A percentile compares a stretch with the other conserved stretches of the same genome.
Conservation (phyloP, 306 rosid genomes). For the Amphicarpaea edgeworthii region DNA sequence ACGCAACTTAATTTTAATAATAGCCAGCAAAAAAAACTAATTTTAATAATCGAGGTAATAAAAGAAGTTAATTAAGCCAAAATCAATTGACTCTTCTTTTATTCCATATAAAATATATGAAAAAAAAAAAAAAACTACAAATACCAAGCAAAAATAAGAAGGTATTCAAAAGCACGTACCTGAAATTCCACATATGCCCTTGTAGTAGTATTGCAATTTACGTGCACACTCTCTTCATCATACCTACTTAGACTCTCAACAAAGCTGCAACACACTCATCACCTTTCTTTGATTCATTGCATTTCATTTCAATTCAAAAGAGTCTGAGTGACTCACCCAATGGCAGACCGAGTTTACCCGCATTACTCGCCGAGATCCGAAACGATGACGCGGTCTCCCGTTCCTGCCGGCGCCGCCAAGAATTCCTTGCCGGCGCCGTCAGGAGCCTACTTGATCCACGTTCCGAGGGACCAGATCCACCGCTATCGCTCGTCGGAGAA, state of each 20-base stretch:
- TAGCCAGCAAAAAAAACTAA: neutral
- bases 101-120: too few species aligned
- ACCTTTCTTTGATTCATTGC: too few species aligned
- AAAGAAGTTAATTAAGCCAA: neutral
- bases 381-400: conserved; percentile 25
- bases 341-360: conserved; percentile 78
- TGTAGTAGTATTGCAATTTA: neutral
- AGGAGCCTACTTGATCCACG: conserved; percentile 67
- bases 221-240: neutral
- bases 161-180: neutral
- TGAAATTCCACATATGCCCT: neutral
- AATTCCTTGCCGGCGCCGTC: conserved; percentile 43
- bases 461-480: conserved; percentile 79
- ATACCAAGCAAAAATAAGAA: neutral
- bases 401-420: too few species aligned
- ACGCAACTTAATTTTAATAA: too few species aligned
- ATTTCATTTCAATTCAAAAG: neutral
- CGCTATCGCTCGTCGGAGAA: conserved; percentile 57
- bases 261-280: neutral
- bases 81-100: too few species aligned
- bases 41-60: too few species aligned
- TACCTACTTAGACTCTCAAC: neutral
- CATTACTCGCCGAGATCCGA: conserved; percentile 28
- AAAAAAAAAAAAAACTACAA: neutral
- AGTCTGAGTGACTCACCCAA: conserved; percentile 33